These are phyloP conservation scores for Antitrichia curtipendula DNA, from an alignment of 225 moss, liverwort and hornwort species.

Conservation along the genomic window DNA sequence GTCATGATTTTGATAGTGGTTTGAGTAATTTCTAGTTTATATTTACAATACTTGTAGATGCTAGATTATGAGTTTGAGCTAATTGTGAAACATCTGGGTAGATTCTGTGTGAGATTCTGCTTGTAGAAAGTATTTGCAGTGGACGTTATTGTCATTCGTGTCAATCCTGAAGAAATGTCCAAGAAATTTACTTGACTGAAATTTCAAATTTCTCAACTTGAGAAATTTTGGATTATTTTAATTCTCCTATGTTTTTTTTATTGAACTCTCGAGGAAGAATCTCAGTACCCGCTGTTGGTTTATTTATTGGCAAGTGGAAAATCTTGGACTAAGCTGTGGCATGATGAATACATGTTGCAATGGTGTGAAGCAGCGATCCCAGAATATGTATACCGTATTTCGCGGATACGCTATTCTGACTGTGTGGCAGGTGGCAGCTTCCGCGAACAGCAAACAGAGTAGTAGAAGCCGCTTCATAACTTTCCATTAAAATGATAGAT, in stretches of 20 bases:
- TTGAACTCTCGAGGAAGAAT: background rate
- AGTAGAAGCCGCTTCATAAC: no score
- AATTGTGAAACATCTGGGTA: background rate
- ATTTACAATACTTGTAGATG: background rate
- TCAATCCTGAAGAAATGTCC: background rate
- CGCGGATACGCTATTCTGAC: no score
- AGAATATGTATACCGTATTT: no score
- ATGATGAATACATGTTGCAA: background rate
- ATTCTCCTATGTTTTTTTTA: no score
- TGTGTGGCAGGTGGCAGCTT: no score
- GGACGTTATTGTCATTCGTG: background rate
- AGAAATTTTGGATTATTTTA: background rate
- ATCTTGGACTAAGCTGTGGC: background rate
- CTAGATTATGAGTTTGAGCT: background rate
- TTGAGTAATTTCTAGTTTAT: background rate
- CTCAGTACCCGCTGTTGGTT: rapidly evolving
- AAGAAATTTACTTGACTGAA: background rate
- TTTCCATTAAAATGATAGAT: no score
- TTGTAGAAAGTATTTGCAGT: background rate
- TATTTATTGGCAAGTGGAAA: background rate
- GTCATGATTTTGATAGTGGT: background rate
- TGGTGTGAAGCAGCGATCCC: background rate
- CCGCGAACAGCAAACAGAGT: no score
- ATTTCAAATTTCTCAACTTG: background rate
- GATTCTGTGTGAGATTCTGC: background rate